Percentiles rank a stretch among this genome's conserved stretches.
These are phyloP conservation scores for Corymbia maculata DNA, from an alignment of 345 rosid species.

Conservation along the genomic window DNA sequence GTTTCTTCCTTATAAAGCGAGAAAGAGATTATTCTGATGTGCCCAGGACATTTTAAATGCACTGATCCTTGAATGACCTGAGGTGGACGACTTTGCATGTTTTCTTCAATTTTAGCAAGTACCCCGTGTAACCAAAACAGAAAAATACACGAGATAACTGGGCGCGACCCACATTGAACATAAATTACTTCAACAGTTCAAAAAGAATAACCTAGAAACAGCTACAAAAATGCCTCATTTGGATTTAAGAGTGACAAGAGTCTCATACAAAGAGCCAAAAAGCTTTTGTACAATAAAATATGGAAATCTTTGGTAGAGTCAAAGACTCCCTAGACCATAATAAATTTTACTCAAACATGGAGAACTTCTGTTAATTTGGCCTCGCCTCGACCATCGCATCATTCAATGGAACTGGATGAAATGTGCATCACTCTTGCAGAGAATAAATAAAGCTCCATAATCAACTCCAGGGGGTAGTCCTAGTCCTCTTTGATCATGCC, in stretches of 20 bases:
- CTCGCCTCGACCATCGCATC: background rate
- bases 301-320: background rate
- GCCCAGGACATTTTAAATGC: background rate
- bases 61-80: background rate
- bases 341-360: background rate
- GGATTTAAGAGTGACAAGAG: background rate
- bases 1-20: background rate
- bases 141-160: background rate
- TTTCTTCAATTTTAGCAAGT: background rate
- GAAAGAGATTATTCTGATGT: background rate
- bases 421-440: background rate
- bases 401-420: background rate
- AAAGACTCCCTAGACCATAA: background rate
- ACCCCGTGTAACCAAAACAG: background rate
- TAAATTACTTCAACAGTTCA: background rate
- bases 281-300: background rate
- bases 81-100: background rate
- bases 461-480: background rate
- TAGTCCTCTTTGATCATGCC: constrained; percentile 1
- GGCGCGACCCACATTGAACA: background rate
- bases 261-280: background rate
- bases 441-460: background rate
- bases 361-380: background rate
- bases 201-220: background rate
- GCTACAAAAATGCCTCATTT: background rate